Percentiles rank a stretch among this genome's conserved stretches.
Evolutionary conservation across 495 filamentous ascomycete genomes (phyloP).

Genomic region (Trichodelitschia bisporula): DNA sequence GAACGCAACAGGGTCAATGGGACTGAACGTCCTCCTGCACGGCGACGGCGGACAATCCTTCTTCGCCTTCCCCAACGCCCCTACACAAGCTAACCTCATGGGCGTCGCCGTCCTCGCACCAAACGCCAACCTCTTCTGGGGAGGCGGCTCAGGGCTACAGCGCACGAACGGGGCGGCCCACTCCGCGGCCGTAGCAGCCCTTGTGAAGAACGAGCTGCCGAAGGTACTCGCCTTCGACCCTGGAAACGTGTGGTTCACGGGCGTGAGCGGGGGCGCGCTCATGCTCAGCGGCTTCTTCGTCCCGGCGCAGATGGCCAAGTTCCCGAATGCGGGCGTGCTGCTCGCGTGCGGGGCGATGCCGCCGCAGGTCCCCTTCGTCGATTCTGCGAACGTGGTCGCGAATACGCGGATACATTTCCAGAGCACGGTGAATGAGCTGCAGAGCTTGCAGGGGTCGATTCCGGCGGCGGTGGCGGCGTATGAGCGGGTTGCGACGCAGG

Average conservation of each 20-base stretch:
- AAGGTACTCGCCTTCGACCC: constrained; percentile 21
- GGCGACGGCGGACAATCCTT: too few relatives aligned
- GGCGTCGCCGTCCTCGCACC: too few relatives aligned
- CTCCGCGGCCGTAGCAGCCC: constrained; percentile 20
- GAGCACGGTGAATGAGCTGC: too few relatives aligned
- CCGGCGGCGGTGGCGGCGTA: too few relatives aligned
- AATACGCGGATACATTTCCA: constrained; percentile 23
- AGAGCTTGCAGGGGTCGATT: too few relatives aligned
- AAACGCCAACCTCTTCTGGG: constrained; percentile 26
- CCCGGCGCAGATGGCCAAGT: constrained; percentile 21
- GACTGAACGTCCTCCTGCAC: too few relatives aligned
- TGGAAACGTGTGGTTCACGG: constrained; percentile 21
- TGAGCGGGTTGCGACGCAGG: too few relatives aligned
- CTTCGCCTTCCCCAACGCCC: too few relatives aligned
- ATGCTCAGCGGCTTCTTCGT: constrained; percentile 24
- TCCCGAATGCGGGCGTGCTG: constrained; percentile 16
- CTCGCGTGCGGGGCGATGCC: constrained; percentile 23
- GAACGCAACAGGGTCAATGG: too few relatives aligned
- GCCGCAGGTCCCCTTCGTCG: constrained; percentile 20
- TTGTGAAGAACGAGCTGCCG: constrained; percentile 18
- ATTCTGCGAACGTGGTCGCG: constrained; percentile 12
- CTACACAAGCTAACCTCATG: too few relatives aligned
- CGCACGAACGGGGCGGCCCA: constrained; percentile 25
- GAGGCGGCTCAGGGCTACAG: constrained; percentile 20
- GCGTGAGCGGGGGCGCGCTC: constrained; percentile 21